These are phyloP conservation scores for Picea sitchensis DNA, from an alignment of 75 land plant genomes.

Conservation along the genomic window DNA sequence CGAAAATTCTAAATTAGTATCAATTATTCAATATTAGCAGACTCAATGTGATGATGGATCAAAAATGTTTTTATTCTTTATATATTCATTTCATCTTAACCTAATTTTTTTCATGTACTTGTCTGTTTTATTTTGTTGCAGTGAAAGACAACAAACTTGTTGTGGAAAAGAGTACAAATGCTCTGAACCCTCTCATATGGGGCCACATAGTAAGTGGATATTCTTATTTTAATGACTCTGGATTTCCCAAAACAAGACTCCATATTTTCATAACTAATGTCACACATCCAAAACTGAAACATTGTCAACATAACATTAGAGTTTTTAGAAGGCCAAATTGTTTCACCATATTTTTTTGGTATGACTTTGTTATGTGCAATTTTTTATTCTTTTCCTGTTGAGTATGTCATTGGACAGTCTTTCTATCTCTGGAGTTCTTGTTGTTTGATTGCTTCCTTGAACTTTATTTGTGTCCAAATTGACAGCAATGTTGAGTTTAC, in stretches of 20 bases:
- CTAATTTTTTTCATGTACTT: not conserved
- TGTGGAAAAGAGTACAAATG: slow-evolving; percentile 77
- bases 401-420: too few relatives aligned
- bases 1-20: not conserved
- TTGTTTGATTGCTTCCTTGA: not conserved
- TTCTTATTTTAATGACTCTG: not conserved
- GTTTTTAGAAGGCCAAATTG: not conserved
- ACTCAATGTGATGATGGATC: slow-evolving; percentile 29
- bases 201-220: slow-evolving; percentile 64
- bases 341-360: not conserved
- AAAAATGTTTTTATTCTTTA: slow-evolving; percentile 38
- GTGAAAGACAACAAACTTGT: slow-evolving; percentile 81
- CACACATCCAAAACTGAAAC: not conserved
- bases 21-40: not conserved
- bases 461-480: not conserved
- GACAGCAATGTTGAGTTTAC: not conserved
- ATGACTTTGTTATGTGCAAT: not conserved
- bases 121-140: slow-evolving; percentile 21
- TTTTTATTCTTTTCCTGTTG: not conserved
- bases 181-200: slow-evolving; percentile 87
- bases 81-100: slow-evolving; percentile 42
- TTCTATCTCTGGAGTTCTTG: not conserved
- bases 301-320: not conserved
- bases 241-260: not conserved
- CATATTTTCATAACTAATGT: not conserved